A percentile compares a stretch with the other conserved stretches of the same genome.
These are phyloP conservation scores for Dictyostelium intermedium DNA, from an alignment of 78 protist species.

Conservation along the genomic window DNA sequence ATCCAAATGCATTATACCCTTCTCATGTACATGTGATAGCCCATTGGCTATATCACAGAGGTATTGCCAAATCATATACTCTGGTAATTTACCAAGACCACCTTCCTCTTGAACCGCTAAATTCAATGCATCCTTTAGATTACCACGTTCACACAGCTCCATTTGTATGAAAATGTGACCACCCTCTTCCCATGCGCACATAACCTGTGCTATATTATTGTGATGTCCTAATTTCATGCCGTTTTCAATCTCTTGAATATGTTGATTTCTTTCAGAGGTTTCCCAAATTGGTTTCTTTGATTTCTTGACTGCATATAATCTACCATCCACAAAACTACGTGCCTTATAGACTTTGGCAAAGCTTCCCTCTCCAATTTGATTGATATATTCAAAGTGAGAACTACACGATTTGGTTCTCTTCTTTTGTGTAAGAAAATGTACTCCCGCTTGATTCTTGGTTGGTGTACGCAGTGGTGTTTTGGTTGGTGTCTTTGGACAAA, in stretches of 20 bases:
- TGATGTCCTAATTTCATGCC: slow-evolving; percentile 53
- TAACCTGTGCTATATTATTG: slow-evolving; percentile 26
- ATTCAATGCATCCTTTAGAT: slow-evolving; percentile 17
- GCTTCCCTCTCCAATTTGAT: slow-evolving; percentile 56
- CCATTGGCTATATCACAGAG: slow-evolving; percentile 53
- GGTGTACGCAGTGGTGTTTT: slow-evolving; percentile 61
- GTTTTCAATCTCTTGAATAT: slow-evolving; percentile 63
- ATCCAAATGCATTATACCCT: slow-evolving; percentile 87
- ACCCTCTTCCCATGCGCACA: slow-evolving; percentile 78
- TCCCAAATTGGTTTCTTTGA: slow-evolving; percentile 71
- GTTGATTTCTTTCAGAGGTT: slow-evolving; percentile 30
- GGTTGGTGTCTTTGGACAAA: slow-evolving; percentile 51
- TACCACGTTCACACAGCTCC: slow-evolving; percentile 71
- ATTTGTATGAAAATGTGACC: slow-evolving; percentile 57
- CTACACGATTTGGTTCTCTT: slow-evolving; percentile 51
- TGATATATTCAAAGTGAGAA: slow-evolving; percentile 19
- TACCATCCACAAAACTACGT: neutral
- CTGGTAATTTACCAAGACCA: neutral
- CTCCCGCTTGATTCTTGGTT: neutral
- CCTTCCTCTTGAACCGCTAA: neutral
- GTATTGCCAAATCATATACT: slow-evolving; percentile 30
- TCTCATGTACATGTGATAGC: slow-evolving; percentile 76
- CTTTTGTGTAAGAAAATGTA: slow-evolving; percentile 52
- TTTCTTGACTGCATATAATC: slow-evolving; percentile 46
- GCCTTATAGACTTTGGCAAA: slow-evolving; percentile 65